Conservation (phyloP, 768 basidiomycete species). For the Porpolomopsis calyptriformis region DNA sequence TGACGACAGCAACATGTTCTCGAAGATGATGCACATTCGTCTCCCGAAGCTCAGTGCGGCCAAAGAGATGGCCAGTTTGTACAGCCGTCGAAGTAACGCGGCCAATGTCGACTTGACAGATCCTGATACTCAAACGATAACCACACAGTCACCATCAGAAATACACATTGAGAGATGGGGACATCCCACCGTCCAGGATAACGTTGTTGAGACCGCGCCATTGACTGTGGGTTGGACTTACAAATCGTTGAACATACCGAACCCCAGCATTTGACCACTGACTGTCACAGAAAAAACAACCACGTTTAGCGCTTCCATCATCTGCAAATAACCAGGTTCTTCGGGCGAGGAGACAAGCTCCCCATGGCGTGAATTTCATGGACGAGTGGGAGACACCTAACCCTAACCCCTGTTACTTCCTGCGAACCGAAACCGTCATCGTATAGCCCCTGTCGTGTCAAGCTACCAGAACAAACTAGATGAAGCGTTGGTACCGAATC, state of each 20-base stretch:
- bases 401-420: no score
- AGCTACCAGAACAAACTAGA: no score
- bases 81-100: constrained; percentile 70
- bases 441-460: no score
- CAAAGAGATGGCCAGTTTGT: constrained; percentile 42
- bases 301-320: constrained; percentile 84
- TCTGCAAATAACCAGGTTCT: constrained; percentile 81
- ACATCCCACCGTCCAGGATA: background rate
- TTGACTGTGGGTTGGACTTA: no score
- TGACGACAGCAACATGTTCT: constrained; percentile 14
- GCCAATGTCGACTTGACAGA: constrained; percentile 90
- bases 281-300: constrained; percentile 93
- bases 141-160: background rate
- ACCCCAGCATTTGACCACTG: constrained; percentile 82
- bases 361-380: no score
- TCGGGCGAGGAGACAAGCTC: constrained; percentile 66
- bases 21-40: constrained; percentile 70
- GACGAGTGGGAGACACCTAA: no score
- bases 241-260: constrained; percentile 58
- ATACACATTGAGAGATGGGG: background rate
- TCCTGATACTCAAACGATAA: constrained; percentile 87
- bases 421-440: no score
- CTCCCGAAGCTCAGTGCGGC: constrained; percentile 72
- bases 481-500: no score
- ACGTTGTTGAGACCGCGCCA: no score